Evolutionary conservation across 129 eudicot species (phyloP), one percentile per base, ranked within the genome.

Genomic region (Flaveria sonorensis): DNA sequence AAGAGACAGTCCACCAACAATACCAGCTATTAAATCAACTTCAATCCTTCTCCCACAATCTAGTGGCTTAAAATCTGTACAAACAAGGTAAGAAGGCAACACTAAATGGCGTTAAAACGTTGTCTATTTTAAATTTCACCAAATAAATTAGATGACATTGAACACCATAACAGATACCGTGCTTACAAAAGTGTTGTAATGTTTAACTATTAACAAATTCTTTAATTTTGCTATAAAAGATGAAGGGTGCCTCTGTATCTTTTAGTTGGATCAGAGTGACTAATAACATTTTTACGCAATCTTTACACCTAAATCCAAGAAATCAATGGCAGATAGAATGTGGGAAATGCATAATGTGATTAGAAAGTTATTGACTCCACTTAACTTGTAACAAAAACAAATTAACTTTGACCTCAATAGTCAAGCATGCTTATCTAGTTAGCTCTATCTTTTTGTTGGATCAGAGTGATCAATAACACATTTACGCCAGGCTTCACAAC

Each of bases 1-100:
- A 52, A 70, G 21, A 71, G 51, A 15, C 55, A 78, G 19, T 71
- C 88, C 66, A 88, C 89, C 96, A 59, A 78, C 83, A 21, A 79
- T 45, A 10, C 50, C 13, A 45, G 21, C 83, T 18, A 87, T 76
- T 32, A 71, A 20, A 60, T 52, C 66, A 68, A 68, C 57, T 10
- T 81, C 45, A 55, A 53, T 73, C 70, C 63, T 85, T 73, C 77
- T 89, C 10, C 72, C 80, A 70, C 47, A 66, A 45, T 15, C 60
- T 62, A 82, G 90, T 61, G 86, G 84, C 43, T 50, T 30, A 69
- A 86, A 85, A 81, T 85, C 92, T 90, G 85, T 77, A 77, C 62
- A 52, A 50, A 53, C 70, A 82, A n/a, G 57, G 42, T 7, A 64
- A 14, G 42, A 61, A 18, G 47, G 32, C 26, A 40, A 16, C 48